Evolutionary conservation across 441 rosid genomes (phyloP), one percentile per base, ranked within the genome.

Genomic region (Melastoma candidum): DNA sequence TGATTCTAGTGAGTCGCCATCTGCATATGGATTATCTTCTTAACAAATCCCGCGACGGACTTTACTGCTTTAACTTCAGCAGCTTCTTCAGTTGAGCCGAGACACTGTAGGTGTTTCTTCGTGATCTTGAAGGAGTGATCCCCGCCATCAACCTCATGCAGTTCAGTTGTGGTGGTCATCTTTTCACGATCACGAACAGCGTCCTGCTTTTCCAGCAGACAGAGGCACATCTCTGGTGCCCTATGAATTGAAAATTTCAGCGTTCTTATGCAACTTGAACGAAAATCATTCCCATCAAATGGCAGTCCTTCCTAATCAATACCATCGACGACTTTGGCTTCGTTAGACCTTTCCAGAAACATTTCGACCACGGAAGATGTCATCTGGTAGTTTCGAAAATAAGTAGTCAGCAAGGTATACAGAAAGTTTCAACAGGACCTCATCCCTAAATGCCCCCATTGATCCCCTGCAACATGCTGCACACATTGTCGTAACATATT

Each of bases 71-170:
- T 74, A 63, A 64, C 74, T 70, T 86, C 94, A 50, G 70, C 79
- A 63, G 70, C 68, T 6, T 70, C 95, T 76, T 83, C 95, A 24
- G 80, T 74, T 50, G 67, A 57, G 2, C 65, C 90, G 0, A 50
- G 66, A 47, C 70, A 48, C 58, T 70, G 77, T 27, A 81, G 80
- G 70, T 74, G 75, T 61, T 69, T 90, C 76, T 81, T 84, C 14
- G 67, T 77, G 54, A 87, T 75, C 79, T 83, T 83, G 66, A 87
- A 73, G 22, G 97, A 86, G 77, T 90, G 96, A 54, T 84, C 96
- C 47, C 97, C 96, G 29, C 95, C 84, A 67, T 84, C 84, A 27
- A 83, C 63, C 56, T 81, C 87, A 67, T 79, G 74, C 56, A 86
- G 26, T 70, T 64, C 84, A 60, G 53, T 82, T 26, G 48, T 48